These are phyloP conservation scores for Suhomyces panamericanus DNA, from an alignment of 1,139 yeast genomes.

Conservation along the genomic window DNA sequence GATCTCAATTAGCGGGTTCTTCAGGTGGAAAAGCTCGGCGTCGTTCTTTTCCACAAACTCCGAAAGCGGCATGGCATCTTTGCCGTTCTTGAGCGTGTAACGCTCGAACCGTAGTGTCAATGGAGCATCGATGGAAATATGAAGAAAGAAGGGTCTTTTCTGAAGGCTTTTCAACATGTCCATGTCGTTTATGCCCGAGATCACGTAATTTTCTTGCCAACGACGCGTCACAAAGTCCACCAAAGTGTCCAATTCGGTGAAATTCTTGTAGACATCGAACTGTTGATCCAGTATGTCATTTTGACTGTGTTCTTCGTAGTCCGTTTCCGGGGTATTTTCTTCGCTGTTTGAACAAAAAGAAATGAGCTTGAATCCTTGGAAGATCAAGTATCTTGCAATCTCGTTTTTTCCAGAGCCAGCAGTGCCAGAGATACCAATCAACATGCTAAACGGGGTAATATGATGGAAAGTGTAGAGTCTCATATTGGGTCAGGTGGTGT, in stretches of 20 bases:
- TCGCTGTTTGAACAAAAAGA: background rate
- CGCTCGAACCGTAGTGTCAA: conserved; percentile 53
- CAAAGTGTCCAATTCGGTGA: conserved; percentile 40
- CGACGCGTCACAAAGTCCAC: conserved; percentile 64
- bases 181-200: conserved; percentile 49
- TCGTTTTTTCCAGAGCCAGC: conserved; percentile 69
- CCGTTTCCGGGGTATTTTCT: conserved; percentile 8
- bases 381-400: conserved; percentile 56
- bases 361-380: conserved; percentile 53
- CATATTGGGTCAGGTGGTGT: background rate
- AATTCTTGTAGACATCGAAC: conserved; percentile 6
- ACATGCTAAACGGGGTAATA: conserved; percentile 42
- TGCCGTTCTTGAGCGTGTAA: conserved; percentile 20
- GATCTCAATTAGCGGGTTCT: conserved; percentile 47
- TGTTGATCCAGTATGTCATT: background rate
- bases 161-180: conserved; percentile 50
- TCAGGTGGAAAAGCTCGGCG: conserved; percentile 35
- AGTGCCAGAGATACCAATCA: conserved; percentile 77
- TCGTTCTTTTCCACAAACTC: conserved; percentile 53
- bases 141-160: conserved; percentile 84
- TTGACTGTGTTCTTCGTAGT: background rate
- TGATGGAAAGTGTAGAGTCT: no score
- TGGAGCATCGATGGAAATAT: conserved; percentile 80
- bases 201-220: conserved; percentile 68
- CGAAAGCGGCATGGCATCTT: conserved; percentile 22